Percentiles rank a stretch among this genome's conserved stretches.
phyloP scores from a whole-genome alignment of 371 early-diverging fungal species.

The Catenaria anguillulae region DNA sequence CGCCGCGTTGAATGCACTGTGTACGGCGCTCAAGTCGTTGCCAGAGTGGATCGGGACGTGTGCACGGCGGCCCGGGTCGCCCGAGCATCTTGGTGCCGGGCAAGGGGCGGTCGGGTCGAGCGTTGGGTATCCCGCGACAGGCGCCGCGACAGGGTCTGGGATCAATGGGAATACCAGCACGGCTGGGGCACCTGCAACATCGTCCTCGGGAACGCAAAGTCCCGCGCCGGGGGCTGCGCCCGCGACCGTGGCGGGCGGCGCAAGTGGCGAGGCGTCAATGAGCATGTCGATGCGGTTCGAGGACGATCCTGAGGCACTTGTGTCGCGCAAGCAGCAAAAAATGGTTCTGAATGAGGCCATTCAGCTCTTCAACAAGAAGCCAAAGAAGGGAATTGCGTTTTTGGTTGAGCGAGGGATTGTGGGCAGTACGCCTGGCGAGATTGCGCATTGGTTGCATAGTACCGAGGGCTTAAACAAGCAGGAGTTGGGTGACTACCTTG shows the following conservation, averaged over 20 bases:
- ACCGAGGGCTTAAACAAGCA: conserved; percentile 69
- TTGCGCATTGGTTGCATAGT: conserved; percentile 56
- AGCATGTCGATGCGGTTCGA: conserved; percentile 34
- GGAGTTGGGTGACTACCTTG: conserved; percentile 85
- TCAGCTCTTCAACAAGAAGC: conserved; percentile 70
- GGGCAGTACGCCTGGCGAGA: conserved; percentile 32
- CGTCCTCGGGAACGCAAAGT: neutral
- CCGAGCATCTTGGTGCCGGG: neutral
- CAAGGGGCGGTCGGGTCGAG: neutral
- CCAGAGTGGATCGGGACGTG: neutral
- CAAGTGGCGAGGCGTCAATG: too few species aligned
- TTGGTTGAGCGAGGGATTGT: conserved; percentile 51
- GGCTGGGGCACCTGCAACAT: neutral
- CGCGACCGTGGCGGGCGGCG: conserved; percentile 10
- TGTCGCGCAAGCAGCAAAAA: conserved; percentile 61
- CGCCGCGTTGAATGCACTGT: conserved; percentile 23
- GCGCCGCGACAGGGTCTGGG: neutral
- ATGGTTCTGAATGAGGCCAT: conserved; percentile 60
- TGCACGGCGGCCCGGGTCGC: neutral
- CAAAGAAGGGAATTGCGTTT: conserved; percentile 74
- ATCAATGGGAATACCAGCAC: neutral
- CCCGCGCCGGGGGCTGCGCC: neutral
- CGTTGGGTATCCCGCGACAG: too few species aligned
- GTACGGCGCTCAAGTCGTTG: neutral
- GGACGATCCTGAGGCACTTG: conserved; percentile 55